Conservation (phyloP, 768 basidiomycete genomes). For the Phanerochaete sordida region DNA sequence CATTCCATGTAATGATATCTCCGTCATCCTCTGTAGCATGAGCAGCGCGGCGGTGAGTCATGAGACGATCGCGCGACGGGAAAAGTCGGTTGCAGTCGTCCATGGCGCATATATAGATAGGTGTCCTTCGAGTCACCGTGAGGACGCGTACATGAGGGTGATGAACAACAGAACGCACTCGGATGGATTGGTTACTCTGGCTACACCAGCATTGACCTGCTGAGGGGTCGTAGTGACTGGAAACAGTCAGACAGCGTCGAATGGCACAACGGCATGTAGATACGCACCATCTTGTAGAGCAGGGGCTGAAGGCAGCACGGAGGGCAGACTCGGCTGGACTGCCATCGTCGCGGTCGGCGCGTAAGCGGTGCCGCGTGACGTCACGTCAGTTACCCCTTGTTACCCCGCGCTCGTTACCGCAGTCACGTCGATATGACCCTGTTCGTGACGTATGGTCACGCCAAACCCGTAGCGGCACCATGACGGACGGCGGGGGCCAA, state of each 20-base stretch:
- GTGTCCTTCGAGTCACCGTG: conserved; percentile 46
- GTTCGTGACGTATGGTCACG: background rate
- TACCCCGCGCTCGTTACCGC: background rate
- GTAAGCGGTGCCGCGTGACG: conserved; percentile 3
- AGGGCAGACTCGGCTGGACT: conserved; percentile 35
- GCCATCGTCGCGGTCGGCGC: conserved; percentile 3
- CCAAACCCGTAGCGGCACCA: background rate
- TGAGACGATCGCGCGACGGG: conserved; percentile 63
- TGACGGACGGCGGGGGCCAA: background rate
- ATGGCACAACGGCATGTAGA: background rate
- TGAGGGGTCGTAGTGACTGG: conserved; percentile 52
- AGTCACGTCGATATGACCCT: background rate
- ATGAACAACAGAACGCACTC: conserved; percentile 44
- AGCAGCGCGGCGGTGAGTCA: conserved; percentile 71
- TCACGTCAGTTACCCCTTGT: conserved; percentile 9
- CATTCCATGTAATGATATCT: conserved; percentile 73
- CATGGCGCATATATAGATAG: conserved; percentile 76
- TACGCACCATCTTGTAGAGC: conserved; percentile 51
- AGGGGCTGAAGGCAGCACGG: conserved; percentile 45
- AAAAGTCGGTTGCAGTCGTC: conserved; percentile 72
- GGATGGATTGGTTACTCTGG: conserved; percentile 58
- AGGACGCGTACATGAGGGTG: background rate
- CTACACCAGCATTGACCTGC: conserved; percentile 49
- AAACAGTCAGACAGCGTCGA: background rate
- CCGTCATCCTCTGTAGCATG: conserved; percentile 54